phyloP scores from a whole-genome alignment of 345 rosid genomes.

The Rhizophora apiculata region DNA sequence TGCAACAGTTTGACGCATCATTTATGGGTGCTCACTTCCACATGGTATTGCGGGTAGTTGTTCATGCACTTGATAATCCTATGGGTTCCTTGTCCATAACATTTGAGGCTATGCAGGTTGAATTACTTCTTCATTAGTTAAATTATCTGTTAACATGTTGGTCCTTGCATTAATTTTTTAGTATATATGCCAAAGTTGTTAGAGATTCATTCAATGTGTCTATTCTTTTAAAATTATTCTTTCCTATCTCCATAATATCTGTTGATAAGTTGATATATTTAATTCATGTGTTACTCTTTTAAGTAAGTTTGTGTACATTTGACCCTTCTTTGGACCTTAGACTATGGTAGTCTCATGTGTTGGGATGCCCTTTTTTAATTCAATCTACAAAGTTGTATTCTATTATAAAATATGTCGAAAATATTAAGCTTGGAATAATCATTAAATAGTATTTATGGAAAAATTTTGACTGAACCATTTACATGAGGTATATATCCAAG shows the following conservation, averaged over 20 bases:
- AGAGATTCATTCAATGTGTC: background rate
- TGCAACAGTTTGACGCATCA: slow-evolving; percentile 44
- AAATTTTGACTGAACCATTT: no score
- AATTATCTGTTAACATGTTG: background rate
- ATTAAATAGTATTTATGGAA: no score
- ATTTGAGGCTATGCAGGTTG: slow-evolving; percentile 58
- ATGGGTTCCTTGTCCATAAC: slow-evolving; percentile 55
- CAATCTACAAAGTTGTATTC: no score
- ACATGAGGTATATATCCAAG: no score
- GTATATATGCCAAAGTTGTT: background rate
- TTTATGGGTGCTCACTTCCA: slow-evolving; percentile 32
- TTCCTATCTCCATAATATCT: background rate
- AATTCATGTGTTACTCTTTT: background rate
- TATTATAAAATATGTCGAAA: no score
- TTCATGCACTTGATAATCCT: slow-evolving; percentile 59
- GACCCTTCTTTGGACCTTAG: no score
- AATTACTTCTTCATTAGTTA: background rate
- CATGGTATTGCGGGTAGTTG: slow-evolving; percentile 36
- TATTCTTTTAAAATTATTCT: background rate
- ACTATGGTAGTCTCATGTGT: no score
- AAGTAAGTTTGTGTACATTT: background rate
- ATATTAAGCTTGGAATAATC: no score
- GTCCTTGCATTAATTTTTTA: background rate
- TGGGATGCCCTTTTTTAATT: no score
- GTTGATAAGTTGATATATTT: background rate